These are phyloP conservation scores for Neurospora sp. DNA, from an alignment of 495 filamentous ascomycete species.

Conservation along the genomic window DNA sequence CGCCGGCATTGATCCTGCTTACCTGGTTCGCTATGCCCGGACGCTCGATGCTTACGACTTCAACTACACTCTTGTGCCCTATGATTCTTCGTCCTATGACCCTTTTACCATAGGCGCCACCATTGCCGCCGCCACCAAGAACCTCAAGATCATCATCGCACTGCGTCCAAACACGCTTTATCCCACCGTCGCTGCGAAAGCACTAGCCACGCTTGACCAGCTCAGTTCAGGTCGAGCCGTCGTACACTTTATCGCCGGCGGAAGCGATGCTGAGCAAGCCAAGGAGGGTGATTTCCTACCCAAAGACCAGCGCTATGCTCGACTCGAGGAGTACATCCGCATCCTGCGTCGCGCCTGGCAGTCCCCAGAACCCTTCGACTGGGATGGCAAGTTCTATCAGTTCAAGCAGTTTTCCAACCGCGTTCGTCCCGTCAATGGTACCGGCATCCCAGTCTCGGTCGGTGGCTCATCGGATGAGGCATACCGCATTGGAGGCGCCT, in stretches of 20 bases:
- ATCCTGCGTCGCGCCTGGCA: slow-evolving; percentile 44
- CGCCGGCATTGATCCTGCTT: slow-evolving; percentile 37
- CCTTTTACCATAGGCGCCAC: slow-evolving; percentile 44
- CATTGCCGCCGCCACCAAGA: slow-evolving; percentile 40
- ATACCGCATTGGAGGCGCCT: slow-evolving; percentile 41
- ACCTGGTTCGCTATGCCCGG: slow-evolving; percentile 38
- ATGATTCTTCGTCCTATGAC: slow-evolving; percentile 40
- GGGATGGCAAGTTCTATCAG: slow-evolving; percentile 40
- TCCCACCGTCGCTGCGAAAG: slow-evolving; percentile 46
- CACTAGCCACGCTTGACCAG: slow-evolving; percentile 45
- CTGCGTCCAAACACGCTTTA: slow-evolving; percentile 47
- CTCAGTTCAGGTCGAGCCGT: slow-evolving; percentile 40
- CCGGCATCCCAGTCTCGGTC: slow-evolving; percentile 39
- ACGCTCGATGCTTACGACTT: slow-evolving; percentile 43
- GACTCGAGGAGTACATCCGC: slow-evolving; percentile 43
- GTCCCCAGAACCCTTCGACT: slow-evolving; percentile 42
- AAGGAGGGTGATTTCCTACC: slow-evolving; percentile 43
- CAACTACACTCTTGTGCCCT: slow-evolving; percentile 46
- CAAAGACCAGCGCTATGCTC: slow-evolving; percentile 42
- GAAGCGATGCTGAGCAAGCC: slow-evolving; percentile 43
- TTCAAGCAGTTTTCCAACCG: slow-evolving; percentile 44
- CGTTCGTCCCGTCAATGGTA: slow-evolving; percentile 37
- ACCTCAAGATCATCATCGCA: slow-evolving; percentile 46
- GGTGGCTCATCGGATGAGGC: slow-evolving; percentile 44
- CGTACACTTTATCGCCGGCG: slow-evolving; percentile 47